Evolutionary conservation across 495 filamentous ascomycete species (phyloP), one percentile per base, ranked within the genome.

Genomic region (Xanthoparmelia taractica): DNA sequence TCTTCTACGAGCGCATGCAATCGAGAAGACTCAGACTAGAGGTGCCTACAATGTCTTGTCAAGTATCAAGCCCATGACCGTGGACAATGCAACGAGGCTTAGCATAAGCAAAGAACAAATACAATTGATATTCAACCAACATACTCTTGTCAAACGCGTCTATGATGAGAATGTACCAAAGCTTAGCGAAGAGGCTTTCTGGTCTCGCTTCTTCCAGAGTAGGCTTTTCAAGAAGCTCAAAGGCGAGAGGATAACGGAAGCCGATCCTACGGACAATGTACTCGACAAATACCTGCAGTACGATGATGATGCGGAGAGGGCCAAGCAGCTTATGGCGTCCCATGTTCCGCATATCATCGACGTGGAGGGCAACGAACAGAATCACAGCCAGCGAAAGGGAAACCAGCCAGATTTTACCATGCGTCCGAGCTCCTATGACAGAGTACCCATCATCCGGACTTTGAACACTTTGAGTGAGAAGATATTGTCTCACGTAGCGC

Each of bases 111-210:
- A 90, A 64, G 94, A 97, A 75, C 93, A 97, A 72, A 91, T 97
- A 61, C 85, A 90, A 70, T 82, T 95, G 63, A 94, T 98, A 61
- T 92, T 98, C 73, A 83, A 83, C 56, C 93, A 97, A 72, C 92
- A 98, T 73, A 90, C 94, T 15, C 79, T 98, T 12, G 89, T 97
- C 58, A 89, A 89, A 71, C 83, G 85, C 15, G 92, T 94, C 11
- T 98, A 96, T 71, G 91, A 97, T 68, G 91, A 96, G 67, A 90
- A 89, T 68, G 91, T 97, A 8, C 95, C 94, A 5, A 89, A 88
- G 63, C 70, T 96, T 33, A 82, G 76, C 48, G 89, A 95, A 69
- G 79, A 81, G 60, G 85, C 87, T 34, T 98, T 97, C 72, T 97
- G 93, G 92, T 85, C 84, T 17, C 81, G 89, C 48, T 98, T 98